These are phyloP conservation scores for Hemisphaericaspora xylanilytica DNA, from an alignment of 1,139 yeast species.

Conservation along the genomic window DNA sequence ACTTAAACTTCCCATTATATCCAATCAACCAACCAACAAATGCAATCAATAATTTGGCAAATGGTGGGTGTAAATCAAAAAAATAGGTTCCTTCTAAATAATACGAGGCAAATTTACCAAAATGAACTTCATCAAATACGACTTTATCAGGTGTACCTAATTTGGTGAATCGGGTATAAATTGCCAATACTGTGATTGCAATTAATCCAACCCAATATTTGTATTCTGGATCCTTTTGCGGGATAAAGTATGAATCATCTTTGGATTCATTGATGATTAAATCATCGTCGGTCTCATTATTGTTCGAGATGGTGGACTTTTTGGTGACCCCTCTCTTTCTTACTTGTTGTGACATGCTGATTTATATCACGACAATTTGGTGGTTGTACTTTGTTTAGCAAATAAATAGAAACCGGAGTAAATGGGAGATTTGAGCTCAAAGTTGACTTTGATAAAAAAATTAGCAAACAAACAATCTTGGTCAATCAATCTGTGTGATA, in stretches of 20 bases:
- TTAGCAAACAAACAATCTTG: too few relatives aligned
- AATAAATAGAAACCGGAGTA: too few relatives aligned
- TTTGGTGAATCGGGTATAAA: conserved; percentile 66
- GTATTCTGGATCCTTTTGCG: conserved; percentile 25
- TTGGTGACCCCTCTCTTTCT: conserved; percentile 2
- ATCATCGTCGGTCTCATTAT: too few relatives aligned
- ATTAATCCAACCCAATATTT: conserved; percentile 44
- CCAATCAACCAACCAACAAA: conserved; percentile 86
- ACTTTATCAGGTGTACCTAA: conserved; percentile 79
- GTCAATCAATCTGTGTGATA: too few relatives aligned
- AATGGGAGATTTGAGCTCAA: too few relatives aligned
- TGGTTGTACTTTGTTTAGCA: too few relatives aligned
- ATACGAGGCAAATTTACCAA: conserved; percentile 92
- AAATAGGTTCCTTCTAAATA: conserved; percentile 81
- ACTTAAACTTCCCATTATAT: conserved; percentile 86
- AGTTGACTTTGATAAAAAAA: too few relatives aligned
- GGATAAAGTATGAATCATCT: neutral
- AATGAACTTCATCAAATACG: conserved; percentile 97
- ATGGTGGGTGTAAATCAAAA: conserved; percentile 97
- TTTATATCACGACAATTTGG: too few relatives aligned
- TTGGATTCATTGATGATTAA: neutral
- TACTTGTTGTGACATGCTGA: conserved; percentile 2
- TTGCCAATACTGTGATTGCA: conserved; percentile 62
- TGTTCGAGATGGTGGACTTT: neutral
- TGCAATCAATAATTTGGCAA: conserved; percentile 91